A percentile compares a stretch with the other conserved stretches of the same genome.
phyloP scores from a whole-genome alignment of 352 stramenopile genomes.

The Peronosclerospora sorghi region DNA sequence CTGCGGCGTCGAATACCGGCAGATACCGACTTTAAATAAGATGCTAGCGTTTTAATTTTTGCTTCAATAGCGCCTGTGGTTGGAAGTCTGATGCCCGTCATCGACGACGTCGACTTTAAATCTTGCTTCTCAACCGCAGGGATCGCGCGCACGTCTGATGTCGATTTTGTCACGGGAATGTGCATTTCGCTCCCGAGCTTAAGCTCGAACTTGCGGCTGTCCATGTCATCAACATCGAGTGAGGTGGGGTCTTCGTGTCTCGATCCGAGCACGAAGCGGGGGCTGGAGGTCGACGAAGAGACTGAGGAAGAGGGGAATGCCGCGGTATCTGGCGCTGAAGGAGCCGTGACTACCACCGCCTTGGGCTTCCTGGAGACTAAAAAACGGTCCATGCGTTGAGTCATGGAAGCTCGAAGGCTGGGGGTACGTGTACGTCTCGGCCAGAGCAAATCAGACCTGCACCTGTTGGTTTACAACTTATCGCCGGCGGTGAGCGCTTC shows the following conservation, averaged over 20 bases:
- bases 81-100: slow-evolving; percentile 4
- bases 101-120: slow-evolving; percentile 8
- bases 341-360: slow-evolving; percentile 3
- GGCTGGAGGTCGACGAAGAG: slow-evolving; percentile 6
- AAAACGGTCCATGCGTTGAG: slow-evolving; percentile 21
- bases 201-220: slow-evolving; percentile 26
- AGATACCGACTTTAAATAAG: slow-evolving; percentile 36
- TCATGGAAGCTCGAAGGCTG: slow-evolving; percentile 11
- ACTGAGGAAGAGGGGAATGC: slow-evolving; percentile 3
- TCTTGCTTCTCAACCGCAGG: slow-evolving; percentile 16
- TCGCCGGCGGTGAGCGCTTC: slow-evolving; percentile 4
- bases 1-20: slow-evolving; percentile 24
- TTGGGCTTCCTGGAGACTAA: slow-evolving; percentile 13
- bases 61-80: slow-evolving; percentile 15
- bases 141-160: slow-evolving; percentile 16
- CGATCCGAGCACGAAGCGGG: slow-evolving; percentile 10
- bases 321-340: slow-evolving; percentile 5
- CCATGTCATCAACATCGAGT: slow-evolving; percentile 12
- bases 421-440: neutral
- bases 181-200: slow-evolving; percentile 27
- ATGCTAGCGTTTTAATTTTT: slow-evolving; percentile 32
- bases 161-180: slow-evolving; percentile 15
- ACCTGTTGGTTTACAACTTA: slow-evolving; percentile 12
- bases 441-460: slow-evolving; percentile 13
- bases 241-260: slow-evolving; percentile 16